phyloP scores from a whole-genome alignment of 768 basidiomycete genomes.

The Cyclocybe aegerita region DNA sequence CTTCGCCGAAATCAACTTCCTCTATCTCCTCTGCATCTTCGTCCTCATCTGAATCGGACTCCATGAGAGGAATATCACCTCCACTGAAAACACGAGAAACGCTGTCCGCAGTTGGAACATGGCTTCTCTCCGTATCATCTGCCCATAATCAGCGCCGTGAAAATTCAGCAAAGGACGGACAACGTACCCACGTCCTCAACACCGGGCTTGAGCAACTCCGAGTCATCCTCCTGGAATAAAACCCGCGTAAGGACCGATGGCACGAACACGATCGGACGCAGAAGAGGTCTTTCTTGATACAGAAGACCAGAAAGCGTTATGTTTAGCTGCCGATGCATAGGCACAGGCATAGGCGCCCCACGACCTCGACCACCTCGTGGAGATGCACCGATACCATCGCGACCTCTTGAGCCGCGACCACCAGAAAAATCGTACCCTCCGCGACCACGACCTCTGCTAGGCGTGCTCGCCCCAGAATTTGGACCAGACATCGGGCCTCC shows the following conservation, averaged over 20 bases:
- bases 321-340: too few species aligned
- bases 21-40: slow-evolving; percentile 39
- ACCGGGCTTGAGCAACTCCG: slow-evolving; percentile 59
- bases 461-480: slow-evolving; percentile 16
- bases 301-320: slow-evolving; percentile 55
- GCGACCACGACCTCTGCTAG: slow-evolving; percentile 21
- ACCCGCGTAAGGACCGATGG: slow-evolving; percentile 50
- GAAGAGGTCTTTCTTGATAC: slow-evolving; percentile 55
- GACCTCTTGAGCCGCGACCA: slow-evolving; percentile 22
- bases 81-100: slow-evolving; percentile 64
- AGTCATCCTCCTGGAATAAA: slow-evolving; percentile 56
- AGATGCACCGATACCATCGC: slow-evolving; percentile 24
- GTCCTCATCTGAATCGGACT: slow-evolving; percentile 28
- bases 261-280: slow-evolving; percentile 72
- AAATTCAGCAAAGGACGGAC: not conserved
- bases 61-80: slow-evolving; percentile 17
- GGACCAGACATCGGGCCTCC: slow-evolving; percentile 16
- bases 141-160: slow-evolving; percentile 6
- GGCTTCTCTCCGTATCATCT: slow-evolving; percentile 51
- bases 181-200: slow-evolving; percentile 52
- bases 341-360: slow-evolving; percentile 25
- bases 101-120: slow-evolving; percentile 70
- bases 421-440: slow-evolving; percentile 12
- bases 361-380: slow-evolving; percentile 24
- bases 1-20: slow-evolving; percentile 68